Base-by-base conservation (phyloP, 2,329 filamentous ascomycete genomes). In the Colletotrichum incanum region DNA sequence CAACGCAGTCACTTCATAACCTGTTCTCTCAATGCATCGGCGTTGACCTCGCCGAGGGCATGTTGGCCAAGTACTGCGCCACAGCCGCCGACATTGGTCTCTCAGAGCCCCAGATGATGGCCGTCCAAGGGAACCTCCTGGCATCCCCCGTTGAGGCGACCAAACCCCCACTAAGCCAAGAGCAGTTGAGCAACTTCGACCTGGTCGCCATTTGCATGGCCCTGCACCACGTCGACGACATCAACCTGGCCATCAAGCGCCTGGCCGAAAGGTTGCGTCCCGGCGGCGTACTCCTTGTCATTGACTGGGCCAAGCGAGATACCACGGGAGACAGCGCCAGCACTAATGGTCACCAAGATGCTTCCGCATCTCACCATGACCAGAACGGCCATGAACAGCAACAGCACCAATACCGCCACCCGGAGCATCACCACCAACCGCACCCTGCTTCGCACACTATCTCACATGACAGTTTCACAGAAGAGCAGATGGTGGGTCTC, bases 191-290 rank as follows among this genome's bases (percentile, higher is more conserved):
- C 62, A 56, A 75, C 45, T 82, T 82, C 56, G 81, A 82, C 59
- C 59, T 81, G 14, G 73, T 77, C 11, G 76, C 78, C 45, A 82
- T 81, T 67, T 77, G 76, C n/a, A 77, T 81, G 76, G 79, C 81
- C 0, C 78, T 82, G 0, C 81, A 82, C 52, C 81, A 82, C 47
- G 76, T 82, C 3, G 70, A 77, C 7, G 74, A 81, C 31, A 72
- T 75, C 0, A 68, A 76, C 0, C 52, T 58, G 8, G 78, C 80
- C 75, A 72, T 82, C 1, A 26, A 65, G 1, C 76, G 74, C 5
- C 77, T 82, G 0, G 71, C 77, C 1, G 75, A 77, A 26, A 67
- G 79, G 9, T 73, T 82, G 2, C 64, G 66, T 8, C 74, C 75
- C 2, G 79, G 78, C 2, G 81, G 81, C 11, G 73, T 77, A 0